These are phyloP conservation scores for Russula brevipes DNA, from an alignment of 768 basidiomycete species.

Conservation along the genomic window DNA sequence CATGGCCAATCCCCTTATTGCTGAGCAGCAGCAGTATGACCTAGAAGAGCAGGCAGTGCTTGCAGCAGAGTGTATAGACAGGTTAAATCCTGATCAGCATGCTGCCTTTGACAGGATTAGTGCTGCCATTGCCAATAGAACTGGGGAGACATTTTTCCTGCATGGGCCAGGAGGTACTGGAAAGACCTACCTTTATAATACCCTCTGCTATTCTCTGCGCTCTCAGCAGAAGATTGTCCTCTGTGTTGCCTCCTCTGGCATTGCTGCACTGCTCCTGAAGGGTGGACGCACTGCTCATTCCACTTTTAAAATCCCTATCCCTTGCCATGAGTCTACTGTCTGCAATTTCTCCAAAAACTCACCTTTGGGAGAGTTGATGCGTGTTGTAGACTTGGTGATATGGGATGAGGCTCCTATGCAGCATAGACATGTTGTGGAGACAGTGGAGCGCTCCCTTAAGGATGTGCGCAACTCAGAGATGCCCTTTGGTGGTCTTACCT, in stretches of 20 bases:
- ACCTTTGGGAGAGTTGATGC: neutral
- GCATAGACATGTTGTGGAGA: no score
- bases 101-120: slow-evolving; percentile 25
- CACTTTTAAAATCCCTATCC: slow-evolving; percentile 27
- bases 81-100: slow-evolving; percentile 25
- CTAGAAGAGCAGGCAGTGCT: neutral
- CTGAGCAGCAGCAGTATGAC: slow-evolving; percentile 34
- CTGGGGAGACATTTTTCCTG: slow-evolving; percentile 37
- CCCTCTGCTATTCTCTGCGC: slow-evolving; percentile 17
- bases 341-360: neutral
- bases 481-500: no score
- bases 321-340: slow-evolving; percentile 21
- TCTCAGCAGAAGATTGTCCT: slow-evolving; percentile 30
- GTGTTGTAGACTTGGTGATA: no score
- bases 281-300: no score
- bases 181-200: slow-evolving; percentile 44
- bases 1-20: slow-evolving; percentile 31
- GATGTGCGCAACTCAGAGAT: no score
- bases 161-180: slow-evolving; percentile 43
- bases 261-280: no score
- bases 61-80: neutral
- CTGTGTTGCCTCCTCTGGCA: slow-evolving; percentile 39
- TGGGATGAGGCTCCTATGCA: no score
- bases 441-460: no score
- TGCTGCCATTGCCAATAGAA: slow-evolving; percentile 14